Conservation (phyloP, 208 protist genomes). For the Acanthamoeba divionensis region DNA sequence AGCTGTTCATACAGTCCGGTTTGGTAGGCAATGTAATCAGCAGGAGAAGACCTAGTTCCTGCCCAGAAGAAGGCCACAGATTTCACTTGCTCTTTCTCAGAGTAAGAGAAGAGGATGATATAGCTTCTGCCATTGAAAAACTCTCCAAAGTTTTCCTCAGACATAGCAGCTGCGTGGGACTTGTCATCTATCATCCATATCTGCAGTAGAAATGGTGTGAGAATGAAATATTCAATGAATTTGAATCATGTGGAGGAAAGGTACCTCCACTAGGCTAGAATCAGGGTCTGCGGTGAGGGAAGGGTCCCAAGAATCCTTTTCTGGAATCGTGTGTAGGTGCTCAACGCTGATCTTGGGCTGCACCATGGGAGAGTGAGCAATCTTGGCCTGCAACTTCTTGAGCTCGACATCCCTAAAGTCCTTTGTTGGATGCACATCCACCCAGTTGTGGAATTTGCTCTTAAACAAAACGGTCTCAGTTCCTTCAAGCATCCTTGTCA, state of each 20-base stretch:
- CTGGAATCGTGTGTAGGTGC: neutral
- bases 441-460: constrained; percentile 53
- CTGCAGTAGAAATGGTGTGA: neutral
- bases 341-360: constrained; percentile 38
- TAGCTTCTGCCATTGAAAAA: constrained; percentile 57
- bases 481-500: constrained; percentile 44
- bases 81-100: neutral
- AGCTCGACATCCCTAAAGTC: constrained; percentile 30
- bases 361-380: neutral
- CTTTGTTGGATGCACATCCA: neutral
- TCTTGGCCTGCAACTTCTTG: constrained; percentile 27
- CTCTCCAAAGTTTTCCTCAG: constrained; percentile 36
- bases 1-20: constrained; percentile 48
- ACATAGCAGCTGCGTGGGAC: constrained; percentile 28
- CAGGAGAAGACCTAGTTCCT: constrained; percentile 6
- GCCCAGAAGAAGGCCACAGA: constrained; percentile 61
- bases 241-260: neutral
- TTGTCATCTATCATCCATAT: constrained; percentile 51
- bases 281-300: neutral
- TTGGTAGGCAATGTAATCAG: constrained; percentile 52
- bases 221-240: neutral
- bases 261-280: constrained; percentile 24
- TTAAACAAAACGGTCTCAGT: constrained; percentile 50
- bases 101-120: constrained; percentile 61
- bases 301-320: neutral